Base-by-base conservation (phyloP, 495 filamentous ascomycete genomes). In the Cenococcum geophilum region DNA sequence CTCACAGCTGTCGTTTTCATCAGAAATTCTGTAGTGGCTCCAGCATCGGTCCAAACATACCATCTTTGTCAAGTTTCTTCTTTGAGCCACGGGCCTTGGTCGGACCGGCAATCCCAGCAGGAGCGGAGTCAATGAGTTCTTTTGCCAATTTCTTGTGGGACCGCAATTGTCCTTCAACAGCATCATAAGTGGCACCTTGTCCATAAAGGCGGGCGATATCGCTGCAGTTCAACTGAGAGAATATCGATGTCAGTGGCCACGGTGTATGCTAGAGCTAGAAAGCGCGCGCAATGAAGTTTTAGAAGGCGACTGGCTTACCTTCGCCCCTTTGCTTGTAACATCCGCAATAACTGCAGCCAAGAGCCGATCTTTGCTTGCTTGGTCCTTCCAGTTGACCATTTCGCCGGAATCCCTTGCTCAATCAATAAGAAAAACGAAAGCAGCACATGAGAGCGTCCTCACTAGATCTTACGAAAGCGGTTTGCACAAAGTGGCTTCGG, bases 181-280 rank as follows among this genome's bases (percentile, higher is more conserved):
- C 27, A 51, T 69, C 58, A 45, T 66, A 63, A 14, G 63, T 69
- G 10, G 63, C 59, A 1, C 57, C 63, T 4, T 40, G 34, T 10
- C 63, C 66, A 52, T 59, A 69, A 21, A 69, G 55, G 22, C 48
- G 48, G 14, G 66, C 66, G 12, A 69, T 59, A 22, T 63, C 43
- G 9, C n/a, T 35, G 53, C 49, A 60, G 42, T 69, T 63, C 34
- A 69, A 55, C 66, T 69, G 52, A 45, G n/a, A 35, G 11, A 6
- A 18, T 23, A 34, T 47, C 42, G 8, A 36, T 10, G 14, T 34
- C 3, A n/a, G 16, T n/a, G n/a, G 14, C 40, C 32, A 5, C 11
- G n/a, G 27, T 6, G 27, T 32, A 6, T 32, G 6, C 6, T 2
- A 6, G 27, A 32, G 27, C 27, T 6, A 32, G 27, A 32, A 32